Percentiles rank a stretch among this genome's conserved stretches.
These are phyloP conservation scores for Penicillium glabrum DNA, from an alignment of 2,329 filamentous ascomycete genomes.

Conservation along the genomic window DNA sequence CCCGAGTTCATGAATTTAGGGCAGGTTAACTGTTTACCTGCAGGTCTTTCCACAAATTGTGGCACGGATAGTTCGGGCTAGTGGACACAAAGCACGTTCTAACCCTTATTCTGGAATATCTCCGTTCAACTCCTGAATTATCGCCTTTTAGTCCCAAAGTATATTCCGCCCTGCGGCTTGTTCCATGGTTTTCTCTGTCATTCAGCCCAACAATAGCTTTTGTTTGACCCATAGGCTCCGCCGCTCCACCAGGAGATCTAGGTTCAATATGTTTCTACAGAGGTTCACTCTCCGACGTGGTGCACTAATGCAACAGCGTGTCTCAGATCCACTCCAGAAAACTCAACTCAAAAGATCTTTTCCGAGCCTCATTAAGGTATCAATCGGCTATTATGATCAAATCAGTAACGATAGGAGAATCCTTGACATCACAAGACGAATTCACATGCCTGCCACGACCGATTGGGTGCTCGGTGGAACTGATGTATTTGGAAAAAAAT, in stretches of 20 bases:
- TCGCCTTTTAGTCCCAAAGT: constrained; percentile 12
- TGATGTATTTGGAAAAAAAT: neutral
- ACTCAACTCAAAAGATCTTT: neutral
- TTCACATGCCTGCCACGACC: neutral
- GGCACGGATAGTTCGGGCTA: constrained; percentile 5
- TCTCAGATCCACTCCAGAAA: constrained; percentile 5
- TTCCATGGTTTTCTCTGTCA: constrained; percentile 3
- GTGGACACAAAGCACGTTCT: constrained; percentile 12
- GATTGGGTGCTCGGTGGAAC: neutral
- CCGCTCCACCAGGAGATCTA: neutral
- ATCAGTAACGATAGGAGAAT: neutral
- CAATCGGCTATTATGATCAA: neutral
- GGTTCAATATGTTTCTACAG: constrained; percentile 13
- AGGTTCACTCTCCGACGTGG: constrained; percentile 11
- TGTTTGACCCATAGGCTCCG: neutral
- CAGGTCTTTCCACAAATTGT: neutral
- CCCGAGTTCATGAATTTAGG: neutral
- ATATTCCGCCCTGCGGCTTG: constrained; percentile 7
- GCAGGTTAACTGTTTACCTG: neutral
- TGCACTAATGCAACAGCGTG: neutral
- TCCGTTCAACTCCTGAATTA: constrained; percentile 9
- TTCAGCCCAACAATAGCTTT: neutral
- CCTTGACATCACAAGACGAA: neutral
- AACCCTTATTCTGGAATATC: constrained; percentile 22
- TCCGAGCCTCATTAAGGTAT: neutral